A percentile compares a stretch with the other conserved stretches of the same genome.
These are phyloP conservation scores for Gremmenia infestans DNA, from an alignment of 2,329 filamentous ascomycete genomes.

Conservation along the genomic window DNA sequence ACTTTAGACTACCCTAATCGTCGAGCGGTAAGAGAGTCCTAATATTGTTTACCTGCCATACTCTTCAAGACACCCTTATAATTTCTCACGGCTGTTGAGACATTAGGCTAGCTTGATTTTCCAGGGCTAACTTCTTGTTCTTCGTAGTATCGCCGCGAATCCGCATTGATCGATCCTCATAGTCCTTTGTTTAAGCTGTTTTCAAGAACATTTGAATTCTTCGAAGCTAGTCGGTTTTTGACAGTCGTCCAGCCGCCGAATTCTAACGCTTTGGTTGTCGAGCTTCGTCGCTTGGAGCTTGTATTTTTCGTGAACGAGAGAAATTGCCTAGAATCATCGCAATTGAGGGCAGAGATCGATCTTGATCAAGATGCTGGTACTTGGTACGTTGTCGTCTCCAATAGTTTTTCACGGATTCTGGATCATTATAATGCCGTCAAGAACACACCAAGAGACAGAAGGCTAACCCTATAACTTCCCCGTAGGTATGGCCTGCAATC, in stretches of 20 bases:
- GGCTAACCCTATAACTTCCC: neutral
- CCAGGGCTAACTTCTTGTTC: too few relatives aligned
- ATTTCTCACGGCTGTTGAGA: too few relatives aligned
- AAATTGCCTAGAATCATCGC: conserved; percentile 40
- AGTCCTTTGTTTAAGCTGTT: conserved; percentile 38
- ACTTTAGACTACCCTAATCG: conserved; percentile 30
- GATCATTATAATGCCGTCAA: too few relatives aligned
- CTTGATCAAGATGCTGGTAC: conserved; percentile 54
- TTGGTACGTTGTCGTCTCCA: conserved; percentile 40
- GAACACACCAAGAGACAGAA: too few relatives aligned
- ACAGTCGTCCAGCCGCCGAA: conserved; percentile 41
- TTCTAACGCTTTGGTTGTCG: conserved; percentile 35
- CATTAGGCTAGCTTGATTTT: too few relatives aligned
- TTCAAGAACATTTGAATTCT: conserved; percentile 42
- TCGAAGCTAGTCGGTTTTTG: conserved; percentile 42
- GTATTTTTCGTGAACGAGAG: conserved; percentile 45
- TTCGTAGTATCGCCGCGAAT: conserved; percentile 15
- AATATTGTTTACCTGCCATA: too few relatives aligned
- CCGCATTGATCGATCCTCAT: conserved; percentile 45
- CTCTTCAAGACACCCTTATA: conserved; percentile 45
- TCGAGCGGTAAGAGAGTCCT: conserved; percentile 14
- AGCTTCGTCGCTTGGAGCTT: conserved; percentile 49
- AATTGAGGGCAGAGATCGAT: conserved; percentile 50
- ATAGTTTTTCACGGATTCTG: neutral
- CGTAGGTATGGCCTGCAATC: conserved; percentile 40